These are phyloP conservation scores for Symmetrospora coprosmae DNA, from an alignment of 768 basidiomycete genomes.

Conservation along the genomic window DNA sequence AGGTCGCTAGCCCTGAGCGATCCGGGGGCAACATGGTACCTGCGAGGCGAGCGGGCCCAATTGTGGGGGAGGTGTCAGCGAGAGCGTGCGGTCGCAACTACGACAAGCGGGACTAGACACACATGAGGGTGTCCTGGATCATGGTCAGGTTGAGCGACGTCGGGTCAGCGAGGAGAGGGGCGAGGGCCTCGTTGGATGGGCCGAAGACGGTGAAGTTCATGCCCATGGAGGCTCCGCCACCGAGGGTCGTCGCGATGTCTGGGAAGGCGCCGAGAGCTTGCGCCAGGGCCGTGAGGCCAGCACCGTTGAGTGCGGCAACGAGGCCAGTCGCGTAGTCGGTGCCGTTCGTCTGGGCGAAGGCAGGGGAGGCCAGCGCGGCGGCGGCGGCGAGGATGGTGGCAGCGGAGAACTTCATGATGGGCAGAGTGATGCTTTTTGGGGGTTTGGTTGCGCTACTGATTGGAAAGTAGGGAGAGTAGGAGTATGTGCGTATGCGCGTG, in stretches of 20 bases:
- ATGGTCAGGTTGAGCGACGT: slow-evolving; percentile 31
- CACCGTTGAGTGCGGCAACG: slow-evolving; percentile 31
- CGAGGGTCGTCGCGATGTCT: background rate
- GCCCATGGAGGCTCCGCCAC: slow-evolving; percentile 26
- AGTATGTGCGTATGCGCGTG: no score
- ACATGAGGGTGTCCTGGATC: slow-evolving; percentile 33
- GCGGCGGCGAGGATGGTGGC: slow-evolving; percentile 33
- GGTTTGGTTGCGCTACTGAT: no score
- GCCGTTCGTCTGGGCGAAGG: background rate
- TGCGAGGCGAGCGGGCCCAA: no score
- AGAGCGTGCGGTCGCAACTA: background rate
- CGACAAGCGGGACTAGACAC: background rate
- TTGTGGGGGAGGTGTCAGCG: background rate
- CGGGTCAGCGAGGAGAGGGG: slow-evolving; percentile 26
- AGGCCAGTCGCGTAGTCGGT: slow-evolving; percentile 34
- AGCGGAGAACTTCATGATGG: slow-evolving; percentile 14
- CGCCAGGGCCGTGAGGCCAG: background rate
- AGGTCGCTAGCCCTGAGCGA: slow-evolving; percentile 29
- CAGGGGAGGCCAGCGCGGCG: slow-evolving; percentile 32
- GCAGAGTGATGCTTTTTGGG: no score
- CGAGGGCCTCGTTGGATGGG: slow-evolving; percentile 34
- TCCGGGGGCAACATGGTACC: slow-evolving; percentile 36
- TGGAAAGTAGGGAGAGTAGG: no score
- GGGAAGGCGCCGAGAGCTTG: slow-evolving; percentile 20
- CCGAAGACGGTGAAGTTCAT: slow-evolving; percentile 32